Percentiles rank a stretch among this genome's conserved stretches.
Evolutionary conservation across 2,329 filamentous ascomycete genomes (phyloP).

Genomic region (Beauveria varroae): DNA sequence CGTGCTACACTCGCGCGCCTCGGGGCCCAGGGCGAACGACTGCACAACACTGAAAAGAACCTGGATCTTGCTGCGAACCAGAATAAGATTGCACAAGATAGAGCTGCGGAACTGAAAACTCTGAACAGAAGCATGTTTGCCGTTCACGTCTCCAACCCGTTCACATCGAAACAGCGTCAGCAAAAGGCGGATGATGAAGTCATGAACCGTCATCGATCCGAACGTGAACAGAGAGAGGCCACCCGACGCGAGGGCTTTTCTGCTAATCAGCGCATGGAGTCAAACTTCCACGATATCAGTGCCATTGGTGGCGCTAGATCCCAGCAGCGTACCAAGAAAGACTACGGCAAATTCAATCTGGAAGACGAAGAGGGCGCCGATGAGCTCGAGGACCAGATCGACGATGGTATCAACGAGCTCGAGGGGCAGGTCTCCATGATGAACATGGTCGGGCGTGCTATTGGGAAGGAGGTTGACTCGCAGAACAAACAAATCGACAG

Average conservation of each 20-base stretch:
- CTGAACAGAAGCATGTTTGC: constrained; percentile 90
- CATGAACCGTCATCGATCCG: constrained; percentile 59
- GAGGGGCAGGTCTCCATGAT: constrained; percentile 62
- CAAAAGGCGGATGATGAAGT: constrained; percentile 59
- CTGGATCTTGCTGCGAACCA: constrained; percentile 73
- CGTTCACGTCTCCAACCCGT: constrained; percentile 68
- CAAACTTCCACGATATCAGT: constrained; percentile 36
- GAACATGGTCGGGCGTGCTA: constrained; percentile 66
- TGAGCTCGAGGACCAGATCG: constrained; percentile 47
- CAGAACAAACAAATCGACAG: constrained; percentile 71
- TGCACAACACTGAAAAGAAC: constrained; percentile 77
- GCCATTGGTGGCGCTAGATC: constrained; percentile 18
- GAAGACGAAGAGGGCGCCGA: constrained; percentile 57
- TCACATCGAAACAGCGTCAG: constrained; percentile 61
- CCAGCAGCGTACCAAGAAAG: constrained; percentile 30
- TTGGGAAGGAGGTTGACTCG: constrained; percentile 64
- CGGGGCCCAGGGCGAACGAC: constrained; percentile 69
- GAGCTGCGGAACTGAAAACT: constrained; percentile 74
- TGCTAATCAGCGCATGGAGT: constrained; percentile 47
- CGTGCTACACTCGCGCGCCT: constrained; percentile 65
- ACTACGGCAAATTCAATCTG: constrained; percentile 62
- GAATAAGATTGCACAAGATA: constrained; percentile 69
- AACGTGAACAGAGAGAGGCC: constrained; percentile 58
- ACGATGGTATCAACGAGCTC: constrained; percentile 55
- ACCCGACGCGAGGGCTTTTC: constrained; percentile 46